These are phyloP conservation scores for Cytospora chrysosperma DNA, from an alignment of 2,329 filamentous ascomycete genomes.

Conservation along the genomic window DNA sequence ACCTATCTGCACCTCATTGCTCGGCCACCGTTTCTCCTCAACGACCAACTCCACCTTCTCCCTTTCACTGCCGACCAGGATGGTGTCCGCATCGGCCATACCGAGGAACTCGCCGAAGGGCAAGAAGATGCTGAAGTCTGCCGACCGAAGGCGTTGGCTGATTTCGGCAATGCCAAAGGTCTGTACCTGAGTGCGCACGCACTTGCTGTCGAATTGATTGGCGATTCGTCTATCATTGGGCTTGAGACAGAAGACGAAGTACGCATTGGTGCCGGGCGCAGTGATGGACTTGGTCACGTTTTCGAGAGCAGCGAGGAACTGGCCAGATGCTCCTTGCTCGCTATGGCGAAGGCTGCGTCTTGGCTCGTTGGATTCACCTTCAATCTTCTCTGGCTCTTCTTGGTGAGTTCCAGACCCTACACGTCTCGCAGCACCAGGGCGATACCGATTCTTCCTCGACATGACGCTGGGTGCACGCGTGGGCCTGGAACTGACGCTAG, in stretches of 20 bases:
- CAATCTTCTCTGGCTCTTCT: constrained; percentile 38
- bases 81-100: constrained; percentile 77
- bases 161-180: constrained; percentile 97
- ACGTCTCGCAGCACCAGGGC: constrained; percentile 38
- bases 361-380: constrained; percentile 47
- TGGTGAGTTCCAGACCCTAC: constrained; percentile 33
- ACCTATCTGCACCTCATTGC: constrained; percentile 86
- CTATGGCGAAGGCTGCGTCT: constrained; percentile 42
- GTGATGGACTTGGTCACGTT: constrained; percentile 87
- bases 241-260: constrained; percentile 96
- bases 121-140: constrained; percentile 93
- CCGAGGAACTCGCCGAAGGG: constrained; percentile 96
- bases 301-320: constrained; percentile 86
- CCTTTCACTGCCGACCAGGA: constrained; percentile 85
- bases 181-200: constrained; percentile 89
- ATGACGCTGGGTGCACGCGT: constrained; percentile 91
- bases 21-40: constrained; percentile 88
- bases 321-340: constrained; percentile 85
- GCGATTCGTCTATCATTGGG: constrained; percentile 96
- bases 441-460: constrained; percentile 65
- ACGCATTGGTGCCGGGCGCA: constrained; percentile 81
- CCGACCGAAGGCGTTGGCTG: constrained; percentile 85
- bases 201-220: constrained; percentile 99
- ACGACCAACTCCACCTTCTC: constrained; percentile 92
- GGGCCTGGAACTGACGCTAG: constrained; percentile 93